Percentiles rank a stretch among this genome's conserved stretches.
Evolutionary conservation across 1,139 yeast genomes (phyloP).

Genomic region (Saccharomyces hybrid): DNA sequence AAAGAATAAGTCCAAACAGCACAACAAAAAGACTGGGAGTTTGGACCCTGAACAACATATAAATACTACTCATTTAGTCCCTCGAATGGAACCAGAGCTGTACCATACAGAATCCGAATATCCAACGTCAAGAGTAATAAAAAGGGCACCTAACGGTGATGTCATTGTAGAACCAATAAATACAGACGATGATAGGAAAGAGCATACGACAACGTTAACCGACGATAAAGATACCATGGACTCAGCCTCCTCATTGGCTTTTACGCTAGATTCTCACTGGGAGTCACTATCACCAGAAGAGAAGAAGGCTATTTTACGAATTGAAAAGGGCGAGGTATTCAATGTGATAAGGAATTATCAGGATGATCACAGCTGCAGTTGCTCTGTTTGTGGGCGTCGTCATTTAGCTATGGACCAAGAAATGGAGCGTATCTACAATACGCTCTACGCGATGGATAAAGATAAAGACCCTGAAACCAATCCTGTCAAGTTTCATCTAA

Average conservation of each 20-base stretch:
- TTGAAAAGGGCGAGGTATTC: slow-evolving; percentile 66
- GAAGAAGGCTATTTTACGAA: slow-evolving; percentile 54
- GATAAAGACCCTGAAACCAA: slow-evolving; percentile 29
- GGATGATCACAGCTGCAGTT: slow-evolving; percentile 50
- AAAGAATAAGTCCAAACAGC: slow-evolving; percentile 22
- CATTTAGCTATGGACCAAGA: slow-evolving; percentile 70
- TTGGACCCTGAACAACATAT: slow-evolving; percentile 2
- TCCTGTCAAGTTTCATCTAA: slow-evolving; percentile 31
- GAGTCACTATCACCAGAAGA: slow-evolving; percentile 51
- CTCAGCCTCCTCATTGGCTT: slow-evolving; percentile 14
- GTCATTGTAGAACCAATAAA: slow-evolving; percentile 47
- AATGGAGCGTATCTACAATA: slow-evolving; percentile 64
- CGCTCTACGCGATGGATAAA: slow-evolving; percentile 33
- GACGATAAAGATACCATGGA: slow-evolving; percentile 41
- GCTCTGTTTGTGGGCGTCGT: slow-evolving; percentile 75
- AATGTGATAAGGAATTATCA: slow-evolving; percentile 54
- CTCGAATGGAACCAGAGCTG: slow-evolving; percentile 37
- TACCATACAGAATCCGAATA: slow-evolving; percentile 58
- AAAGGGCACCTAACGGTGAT: slow-evolving; percentile 67
- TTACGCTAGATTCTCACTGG: slow-evolving; percentile 47
- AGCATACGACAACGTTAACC: slow-evolving; percentile 44
- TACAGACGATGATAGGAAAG: slow-evolving; percentile 5
- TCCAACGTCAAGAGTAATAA: slow-evolving; percentile 65
- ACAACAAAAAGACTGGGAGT: slow-evolving; percentile 8
- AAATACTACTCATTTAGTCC: background rate